Base-by-base conservation (phyloP, 2,329 filamentous ascomycete species). In the Fusarium sacchari region DNA sequence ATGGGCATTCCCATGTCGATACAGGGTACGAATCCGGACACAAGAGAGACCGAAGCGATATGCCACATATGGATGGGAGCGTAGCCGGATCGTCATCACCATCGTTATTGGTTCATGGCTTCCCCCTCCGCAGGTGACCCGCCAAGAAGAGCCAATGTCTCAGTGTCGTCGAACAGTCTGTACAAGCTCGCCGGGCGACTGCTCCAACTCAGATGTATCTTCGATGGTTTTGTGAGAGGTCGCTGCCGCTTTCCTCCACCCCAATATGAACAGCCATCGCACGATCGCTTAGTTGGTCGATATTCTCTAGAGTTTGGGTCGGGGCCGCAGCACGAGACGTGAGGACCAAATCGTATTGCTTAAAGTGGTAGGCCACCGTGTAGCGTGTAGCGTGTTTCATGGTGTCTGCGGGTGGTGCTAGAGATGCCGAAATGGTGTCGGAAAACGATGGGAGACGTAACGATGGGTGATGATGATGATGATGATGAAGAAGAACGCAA, bases 351-450 rank as follows among this genome's bases (percentile, higher is more conserved):
- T 28, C 37, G 53, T 26, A 44, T 66, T 44, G 58, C 32, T 46
- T 34, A 53, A 60, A 37, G 34, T 34, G 46, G 30, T 44, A n/a
- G 6, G 42, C 47, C 24, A 26, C 32, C 50, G 52, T 62, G 61
- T 44, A 49, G 61, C 50, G 52, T 62, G 61, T 44, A 49, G 61
- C 30, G 30, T 24, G 17, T 30, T 30, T 18, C 47, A 43, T 6
- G 36, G 50, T 42, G 44, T 47, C 44, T 32, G 6, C 34, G 14
- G 28, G n/a, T 37, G 34, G 52, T 53, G 44, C 37, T 64, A 47
- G 56, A 34, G 47, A 64, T 64, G 55, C 47, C 26, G 47, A 52
- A 60, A 64, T 55, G 64, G 57, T 67, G 62, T 64, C 61, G 60
- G 58, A 63, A 64, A 73, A 58, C 59, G 58, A 69, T 64, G 44